Evolutionary conservation across 768 basidiomycete genomes (phyloP).

Genomic region (Agrocybe praecox): DNA sequence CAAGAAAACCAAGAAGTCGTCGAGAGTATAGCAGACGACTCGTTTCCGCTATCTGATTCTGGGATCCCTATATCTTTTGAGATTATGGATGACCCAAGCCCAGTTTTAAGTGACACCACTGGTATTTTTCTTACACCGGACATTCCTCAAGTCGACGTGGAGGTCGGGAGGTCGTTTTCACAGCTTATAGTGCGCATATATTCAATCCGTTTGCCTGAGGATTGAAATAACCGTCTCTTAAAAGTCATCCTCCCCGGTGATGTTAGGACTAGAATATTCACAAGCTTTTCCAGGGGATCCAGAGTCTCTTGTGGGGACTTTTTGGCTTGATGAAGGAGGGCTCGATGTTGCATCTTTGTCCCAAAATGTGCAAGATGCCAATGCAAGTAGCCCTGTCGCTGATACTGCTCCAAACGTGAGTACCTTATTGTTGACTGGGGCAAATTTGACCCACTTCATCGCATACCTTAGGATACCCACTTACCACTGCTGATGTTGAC

Average conservation of each 20-base stretch:
- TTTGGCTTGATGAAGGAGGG: neutral
- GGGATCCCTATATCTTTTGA: constrained; percentile 22
- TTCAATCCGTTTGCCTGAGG: neutral
- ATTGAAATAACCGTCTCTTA: neutral
- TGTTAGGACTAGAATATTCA: neutral
- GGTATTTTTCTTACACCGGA: constrained; percentile 18
- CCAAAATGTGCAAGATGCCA: no score
- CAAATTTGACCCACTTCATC: neutral
- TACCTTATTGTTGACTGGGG: no score
- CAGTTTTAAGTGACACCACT: constrained; percentile 7
- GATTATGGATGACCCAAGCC: constrained; percentile 16
- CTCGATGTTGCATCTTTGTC: no score
- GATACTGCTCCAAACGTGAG: no score
- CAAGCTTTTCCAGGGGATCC: neutral
- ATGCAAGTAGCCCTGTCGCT: no score
- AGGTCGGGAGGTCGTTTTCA: neutral
- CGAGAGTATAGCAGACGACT: neutral
- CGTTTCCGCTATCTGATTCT: constrained; percentile 4
- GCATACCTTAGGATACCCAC: neutral
- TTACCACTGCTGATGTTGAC: neutral
- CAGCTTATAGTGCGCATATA: constrained; percentile 19
- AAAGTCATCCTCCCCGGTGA: neutral
- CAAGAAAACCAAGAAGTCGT: neutral
- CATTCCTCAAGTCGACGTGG: constrained; percentile 7
- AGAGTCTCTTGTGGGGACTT: neutral